These are phyloP conservation scores for Phytopythium aichiense DNA, from an alignment of 352 stramenopile genomes.

Conservation along the genomic window DNA sequence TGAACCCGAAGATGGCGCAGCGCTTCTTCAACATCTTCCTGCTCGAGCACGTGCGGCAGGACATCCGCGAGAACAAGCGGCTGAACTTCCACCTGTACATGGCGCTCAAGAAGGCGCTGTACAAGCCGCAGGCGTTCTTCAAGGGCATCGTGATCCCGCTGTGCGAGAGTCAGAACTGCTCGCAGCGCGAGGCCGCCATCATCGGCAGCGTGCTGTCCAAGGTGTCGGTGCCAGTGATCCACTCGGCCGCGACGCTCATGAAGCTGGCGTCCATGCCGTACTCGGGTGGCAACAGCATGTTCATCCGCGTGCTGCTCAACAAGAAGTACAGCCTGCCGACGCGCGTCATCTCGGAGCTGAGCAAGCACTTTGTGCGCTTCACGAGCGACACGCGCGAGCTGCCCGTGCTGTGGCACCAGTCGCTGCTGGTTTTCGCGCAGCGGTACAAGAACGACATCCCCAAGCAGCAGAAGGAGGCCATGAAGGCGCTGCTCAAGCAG, in stretches of 20 bases:
- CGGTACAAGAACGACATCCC: slow-evolving; percentile 98
- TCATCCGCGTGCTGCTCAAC: slow-evolving; percentile 98
- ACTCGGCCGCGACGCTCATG: slow-evolving; percentile 98
- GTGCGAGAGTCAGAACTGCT: slow-evolving; percentile 93
- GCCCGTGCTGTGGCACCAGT: slow-evolving; percentile 99
- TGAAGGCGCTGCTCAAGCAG: slow-evolving; percentile 91
- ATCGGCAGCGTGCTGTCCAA: slow-evolving; percentile 96
- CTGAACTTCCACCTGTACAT: slow-evolving; percentile 99
- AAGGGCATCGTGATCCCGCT: slow-evolving; percentile 99
- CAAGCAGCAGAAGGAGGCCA: slow-evolving; percentile 91
- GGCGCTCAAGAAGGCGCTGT: slow-evolving; percentile 98
- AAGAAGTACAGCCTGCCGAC: slow-evolving; percentile 99
- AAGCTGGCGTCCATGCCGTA: slow-evolving; percentile 97
- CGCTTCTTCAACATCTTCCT: slow-evolving; percentile 99
- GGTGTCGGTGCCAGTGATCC: slow-evolving; percentile 98
- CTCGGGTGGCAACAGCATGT: slow-evolving; percentile 97
- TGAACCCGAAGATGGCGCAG: slow-evolving; percentile 99
- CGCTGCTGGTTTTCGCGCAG: slow-evolving; percentile 96
- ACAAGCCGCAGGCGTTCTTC: slow-evolving; percentile 99
- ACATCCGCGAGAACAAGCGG: slow-evolving; percentile 97
- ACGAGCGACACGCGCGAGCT: slow-evolving; percentile 82
- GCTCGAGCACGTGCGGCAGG: slow-evolving; percentile 94
- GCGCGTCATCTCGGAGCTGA: slow-evolving; percentile 95
- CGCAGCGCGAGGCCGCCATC: slow-evolving; percentile 96
- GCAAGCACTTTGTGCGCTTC: slow-evolving; percentile 96